Evolutionary conservation across 2,329 filamentous ascomycete species (phyloP), one percentile per base, ranked within the genome.

Genomic region (Ambrosiella cleistominuta): DNA sequence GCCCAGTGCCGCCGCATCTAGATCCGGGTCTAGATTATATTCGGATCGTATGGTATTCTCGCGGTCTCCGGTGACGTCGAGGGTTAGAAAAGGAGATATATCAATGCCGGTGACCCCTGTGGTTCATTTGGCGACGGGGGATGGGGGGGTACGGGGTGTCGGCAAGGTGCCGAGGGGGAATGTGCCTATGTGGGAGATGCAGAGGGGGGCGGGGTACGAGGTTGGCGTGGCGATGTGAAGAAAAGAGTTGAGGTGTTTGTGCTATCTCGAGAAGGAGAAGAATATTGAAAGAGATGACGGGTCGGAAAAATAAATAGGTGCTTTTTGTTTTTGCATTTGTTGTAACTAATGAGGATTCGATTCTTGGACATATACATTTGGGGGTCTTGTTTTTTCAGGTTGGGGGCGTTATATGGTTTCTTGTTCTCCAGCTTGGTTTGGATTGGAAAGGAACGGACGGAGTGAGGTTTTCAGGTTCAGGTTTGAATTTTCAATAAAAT

Each of bases 11-110:
- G 58, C 39, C 57, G 57, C 38, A 58, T 60, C 61, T 61, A 61
- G 52, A 54, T 54, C 50, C 54, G 39, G 53, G 47, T 56, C 62
- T 17, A 59, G 55, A 57, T 58, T 35, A 54, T 58, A 45, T 38
- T 57, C 57, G 58, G 42, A 54, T 27, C 57, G 55, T 39, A 45
- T 58, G 15, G 58, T 37, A 6, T 47, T 39, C 6, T 35, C 35
- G 27, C 6, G 44, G 27, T 55, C 58, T 13, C 54, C 44, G 58
- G 61, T 57, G 47, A 62, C 58, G 40, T 61, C 61, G 38, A 63
- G 61, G 35, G 60, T 64, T 27, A 27, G 27, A 27, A 27, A 3
- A 57, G 59, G 61, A 15, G 63, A 62, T 39, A 61, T 61, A n/a
- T 58, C 56, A 1, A 52, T 35, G 13, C 59, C 57, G 1, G 36